phyloP scores from a whole-genome alignment of 495 filamentous ascomycete genomes.

The Staphylotrichum longicolle region DNA sequence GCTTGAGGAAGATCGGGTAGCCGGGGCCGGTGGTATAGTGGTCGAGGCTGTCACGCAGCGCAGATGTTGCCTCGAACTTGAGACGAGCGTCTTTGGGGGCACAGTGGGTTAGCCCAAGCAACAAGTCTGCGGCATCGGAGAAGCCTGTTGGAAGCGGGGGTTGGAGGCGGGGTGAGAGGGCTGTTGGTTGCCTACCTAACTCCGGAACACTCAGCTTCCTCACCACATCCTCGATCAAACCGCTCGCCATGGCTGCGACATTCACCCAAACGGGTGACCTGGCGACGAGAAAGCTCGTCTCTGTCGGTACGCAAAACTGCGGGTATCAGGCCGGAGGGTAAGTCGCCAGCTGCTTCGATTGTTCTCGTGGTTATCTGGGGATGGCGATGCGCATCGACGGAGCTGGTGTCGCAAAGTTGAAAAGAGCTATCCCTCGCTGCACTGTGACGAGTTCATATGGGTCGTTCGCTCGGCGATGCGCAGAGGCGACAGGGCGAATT shows the following conservation, averaged over 20 bases:
- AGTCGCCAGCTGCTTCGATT: too few relatives aligned
- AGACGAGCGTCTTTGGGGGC: slow-evolving; percentile 62
- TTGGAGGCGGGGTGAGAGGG: not conserved
- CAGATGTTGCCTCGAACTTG: slow-evolving; percentile 71
- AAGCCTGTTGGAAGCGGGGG: not conserved
- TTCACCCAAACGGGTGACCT: slow-evolving; percentile 24
- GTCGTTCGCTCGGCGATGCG: too few relatives aligned
- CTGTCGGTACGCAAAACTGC: not conserved
- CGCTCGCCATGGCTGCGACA: slow-evolving; percentile 51
- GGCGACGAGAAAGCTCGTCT: slow-evolving; percentile 17
- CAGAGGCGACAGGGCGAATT: too few relatives aligned
- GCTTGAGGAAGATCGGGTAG: slow-evolving; percentile 76
- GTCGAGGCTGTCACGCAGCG: slow-evolving; percentile 84
- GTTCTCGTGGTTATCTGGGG: too few relatives aligned
- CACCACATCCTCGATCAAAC: slow-evolving; percentile 52
- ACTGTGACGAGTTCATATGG: too few relatives aligned
- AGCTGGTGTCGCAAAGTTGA: too few relatives aligned
- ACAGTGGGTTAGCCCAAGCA: slow-evolving; percentile 14
- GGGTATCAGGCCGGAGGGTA: too few relatives aligned
- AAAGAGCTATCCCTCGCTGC: too few relatives aligned
- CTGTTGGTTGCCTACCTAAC: slow-evolving; percentile 40
- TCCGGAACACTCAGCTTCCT: slow-evolving; percentile 53
- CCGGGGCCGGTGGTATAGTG: slow-evolving; percentile 52
- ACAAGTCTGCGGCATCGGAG: not conserved
- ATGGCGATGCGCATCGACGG: too few relatives aligned